Evolutionary conservation across 2,329 filamentous ascomycete species (phyloP).

Genomic region (Chlorencoelia australis): DNA sequence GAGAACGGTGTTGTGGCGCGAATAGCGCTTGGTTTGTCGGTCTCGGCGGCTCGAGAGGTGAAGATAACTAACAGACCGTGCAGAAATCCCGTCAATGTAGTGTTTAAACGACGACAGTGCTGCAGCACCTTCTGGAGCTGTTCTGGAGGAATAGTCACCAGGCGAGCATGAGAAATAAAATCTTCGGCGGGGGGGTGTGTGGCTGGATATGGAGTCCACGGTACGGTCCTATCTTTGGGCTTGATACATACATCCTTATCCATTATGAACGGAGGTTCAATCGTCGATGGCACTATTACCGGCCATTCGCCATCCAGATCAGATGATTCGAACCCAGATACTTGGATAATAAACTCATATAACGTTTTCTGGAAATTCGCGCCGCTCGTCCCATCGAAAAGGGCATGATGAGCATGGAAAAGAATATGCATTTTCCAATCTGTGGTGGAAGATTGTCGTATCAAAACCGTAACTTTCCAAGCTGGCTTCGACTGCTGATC

Average conservation of each 20-base stretch:
- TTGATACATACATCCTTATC: constrained; percentile 7
- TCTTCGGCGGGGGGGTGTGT: not conserved
- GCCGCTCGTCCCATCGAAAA: constrained; percentile 15
- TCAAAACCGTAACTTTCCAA: constrained; percentile 16
- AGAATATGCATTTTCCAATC: constrained; percentile 11
- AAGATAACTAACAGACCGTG: constrained; percentile 14
- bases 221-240: no score
- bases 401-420: constrained; percentile 14
- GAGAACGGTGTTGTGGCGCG: constrained; percentile 14
- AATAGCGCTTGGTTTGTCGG: constrained; percentile 3
- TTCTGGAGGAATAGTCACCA: constrained; percentile 3
- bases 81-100: constrained; percentile 17
- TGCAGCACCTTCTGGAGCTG: constrained; percentile 2
- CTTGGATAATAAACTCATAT: constrained; percentile 8
- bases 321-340: not conserved
- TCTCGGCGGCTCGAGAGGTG: constrained; percentile 8
- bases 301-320: constrained; percentile 8
- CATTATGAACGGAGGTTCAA: constrained; percentile 2
- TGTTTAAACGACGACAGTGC: constrained; percentile 5
- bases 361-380: constrained; percentile 15
- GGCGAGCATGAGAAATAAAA: constrained; percentile 1
- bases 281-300: constrained; percentile 2
- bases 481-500: constrained; percentile 13
- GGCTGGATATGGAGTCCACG: not conserved
- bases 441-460: constrained; percentile 2